Evolutionary conservation across 2,329 filamentous ascomycete genomes (phyloP).

Genomic region (Scedosporium dehoogii): DNA sequence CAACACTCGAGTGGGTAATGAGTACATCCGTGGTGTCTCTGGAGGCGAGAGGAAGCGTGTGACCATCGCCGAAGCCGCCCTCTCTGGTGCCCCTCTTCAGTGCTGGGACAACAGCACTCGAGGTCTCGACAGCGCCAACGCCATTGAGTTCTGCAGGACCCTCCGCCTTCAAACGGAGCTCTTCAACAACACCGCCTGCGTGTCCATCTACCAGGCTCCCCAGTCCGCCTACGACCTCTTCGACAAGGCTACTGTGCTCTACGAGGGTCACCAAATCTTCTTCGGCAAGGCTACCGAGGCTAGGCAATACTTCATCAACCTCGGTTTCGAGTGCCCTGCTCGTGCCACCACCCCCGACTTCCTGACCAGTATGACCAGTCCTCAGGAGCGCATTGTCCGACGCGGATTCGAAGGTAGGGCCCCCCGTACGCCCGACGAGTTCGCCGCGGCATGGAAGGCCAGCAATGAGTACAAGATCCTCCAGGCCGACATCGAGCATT

Average conservation of each 20-base stretch:
- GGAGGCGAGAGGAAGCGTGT: conserved; percentile 65
- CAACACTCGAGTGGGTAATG: conserved; percentile 65
- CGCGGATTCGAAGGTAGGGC: conserved; percentile 45
- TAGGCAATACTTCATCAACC: conserved; percentile 53
- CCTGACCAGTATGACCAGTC: conserved; percentile 58
- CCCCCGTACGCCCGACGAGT: conserved; percentile 52
- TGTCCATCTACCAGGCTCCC: conserved; percentile 66
- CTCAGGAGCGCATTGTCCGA: conserved; percentile 44
- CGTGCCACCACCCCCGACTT: conserved; percentile 64
- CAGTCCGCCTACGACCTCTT: conserved; percentile 55
- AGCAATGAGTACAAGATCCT: conserved; percentile 35
- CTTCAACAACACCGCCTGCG: conserved; percentile 53
- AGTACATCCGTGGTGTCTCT: conserved; percentile 64
- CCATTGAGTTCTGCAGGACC: conserved; percentile 65
- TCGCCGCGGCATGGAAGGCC: conserved; percentile 47
- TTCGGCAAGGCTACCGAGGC: conserved; percentile 52
- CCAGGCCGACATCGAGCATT: conserved; percentile 39
- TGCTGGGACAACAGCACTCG: conserved; percentile 66
- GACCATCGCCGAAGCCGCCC: conserved; percentile 49
- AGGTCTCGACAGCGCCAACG: conserved; percentile 66
- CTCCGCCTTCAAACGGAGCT: conserved; percentile 58
- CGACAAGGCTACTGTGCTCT: conserved; percentile 48
- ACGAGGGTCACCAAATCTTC: conserved; percentile 53
- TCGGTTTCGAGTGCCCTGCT: conserved; percentile 58
- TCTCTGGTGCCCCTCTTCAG: conserved; percentile 51